Percentiles rank a stretch among this genome's conserved stretches.
Evolutionary conservation across 2,329 filamentous ascomycete species (phyloP).

Genomic region (Phoma sp.): DNA sequence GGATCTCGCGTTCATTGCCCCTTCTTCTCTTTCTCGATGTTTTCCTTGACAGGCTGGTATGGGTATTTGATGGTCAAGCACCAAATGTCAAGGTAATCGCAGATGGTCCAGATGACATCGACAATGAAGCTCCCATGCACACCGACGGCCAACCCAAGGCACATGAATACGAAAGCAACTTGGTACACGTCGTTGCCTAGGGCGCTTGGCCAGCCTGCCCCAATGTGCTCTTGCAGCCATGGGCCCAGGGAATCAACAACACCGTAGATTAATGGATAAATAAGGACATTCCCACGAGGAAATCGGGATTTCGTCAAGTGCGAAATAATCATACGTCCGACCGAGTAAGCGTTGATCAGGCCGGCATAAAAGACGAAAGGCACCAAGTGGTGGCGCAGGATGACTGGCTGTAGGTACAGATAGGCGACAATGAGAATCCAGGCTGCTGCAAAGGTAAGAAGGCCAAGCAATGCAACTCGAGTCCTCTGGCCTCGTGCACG

Average conservation of each 20-base stretch:
- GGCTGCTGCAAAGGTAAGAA: conserved; percentile 78
- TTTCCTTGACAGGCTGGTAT: conserved; percentile 52
- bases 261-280: conserved; percentile 76
- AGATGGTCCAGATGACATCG: conserved; percentile 96
- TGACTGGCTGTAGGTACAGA: conserved; percentile 81
- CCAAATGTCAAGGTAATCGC: conserved; percentile 98
- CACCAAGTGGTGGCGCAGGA: conserved; percentile 81
- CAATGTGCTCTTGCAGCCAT: conserved; percentile 56
- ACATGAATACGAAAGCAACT: conserved; percentile 87
- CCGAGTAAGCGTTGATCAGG: conserved; percentile 90
- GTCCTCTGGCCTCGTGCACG: conserved; percentile 74
- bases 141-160: conserved; percentile 81
- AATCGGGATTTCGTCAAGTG: conserved; percentile 88
- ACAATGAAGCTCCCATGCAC: conserved; percentile 98
- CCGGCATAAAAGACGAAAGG: conserved; percentile 90
- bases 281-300: conserved; percentile 87
- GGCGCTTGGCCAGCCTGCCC: conserved; percentile 55
- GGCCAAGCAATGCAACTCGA: conserved; percentile 77
- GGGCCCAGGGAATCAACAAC: conserved; percentile 83
- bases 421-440: conserved; percentile 82
- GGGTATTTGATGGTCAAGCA: conserved; percentile 96
- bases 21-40: conserved; percentile 33
- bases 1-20: conserved; percentile 19
- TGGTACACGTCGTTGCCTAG: conserved; percentile 74
- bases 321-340: conserved; percentile 93